Percentiles rank a stretch among this genome's conserved stretches.
Evolutionary conservation across 768 basidiomycete genomes (phyloP).

Genomic region (Pulveroboletus frians): DNA sequence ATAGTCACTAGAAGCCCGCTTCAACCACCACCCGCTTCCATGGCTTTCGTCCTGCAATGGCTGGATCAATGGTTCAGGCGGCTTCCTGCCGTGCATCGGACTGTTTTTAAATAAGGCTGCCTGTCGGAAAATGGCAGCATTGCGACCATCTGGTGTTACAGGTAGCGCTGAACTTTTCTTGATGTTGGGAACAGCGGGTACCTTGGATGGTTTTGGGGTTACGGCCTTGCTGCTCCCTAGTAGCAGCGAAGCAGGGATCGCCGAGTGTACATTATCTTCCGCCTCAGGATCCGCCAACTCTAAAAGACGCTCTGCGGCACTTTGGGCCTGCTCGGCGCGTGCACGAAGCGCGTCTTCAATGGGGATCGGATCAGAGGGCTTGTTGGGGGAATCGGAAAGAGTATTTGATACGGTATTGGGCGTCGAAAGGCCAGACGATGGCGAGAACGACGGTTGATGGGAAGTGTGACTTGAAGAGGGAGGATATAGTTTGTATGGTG

Average conservation of each 20-base stretch:
- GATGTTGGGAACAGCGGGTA: slow-evolving; percentile 31
- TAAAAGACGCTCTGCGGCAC: slow-evolving; percentile 81
- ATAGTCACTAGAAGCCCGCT: slow-evolving; percentile 62
- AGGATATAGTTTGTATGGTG: slow-evolving; percentile 52
- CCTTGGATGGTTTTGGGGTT: slow-evolving; percentile 36
- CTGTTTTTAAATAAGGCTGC: slow-evolving; percentile 81
- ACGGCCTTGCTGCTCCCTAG: slow-evolving; percentile 37
- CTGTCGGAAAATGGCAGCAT: slow-evolving; percentile 57
- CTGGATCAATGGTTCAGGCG: slow-evolving; percentile 57
- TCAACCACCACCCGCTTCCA: slow-evolving; percentile 82
- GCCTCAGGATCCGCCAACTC: slow-evolving; percentile 83
- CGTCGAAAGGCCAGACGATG: slow-evolving; percentile 47
- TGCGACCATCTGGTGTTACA: slow-evolving; percentile 61
- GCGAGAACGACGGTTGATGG: slow-evolving; percentile 47
- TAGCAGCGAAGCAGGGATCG: slow-evolving; percentile 52
- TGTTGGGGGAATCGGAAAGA: slow-evolving; percentile 48
- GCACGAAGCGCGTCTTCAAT: slow-evolving; percentile 84
- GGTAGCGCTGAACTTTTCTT: slow-evolving; percentile 38
- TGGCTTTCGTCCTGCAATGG: slow-evolving; percentile 62
- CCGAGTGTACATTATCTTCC: slow-evolving; percentile 45
- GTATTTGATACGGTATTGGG: slow-evolving; percentile 53
- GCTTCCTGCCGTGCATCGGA: slow-evolving; percentile 51
- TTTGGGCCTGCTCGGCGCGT: slow-evolving; percentile 89
- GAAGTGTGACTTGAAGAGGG: slow-evolving; percentile 36
- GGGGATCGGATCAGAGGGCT: slow-evolving; percentile 43